Evolutionary conservation across 306 rosid species (phyloP).

Genomic region (Malus sylvestris): DNA sequence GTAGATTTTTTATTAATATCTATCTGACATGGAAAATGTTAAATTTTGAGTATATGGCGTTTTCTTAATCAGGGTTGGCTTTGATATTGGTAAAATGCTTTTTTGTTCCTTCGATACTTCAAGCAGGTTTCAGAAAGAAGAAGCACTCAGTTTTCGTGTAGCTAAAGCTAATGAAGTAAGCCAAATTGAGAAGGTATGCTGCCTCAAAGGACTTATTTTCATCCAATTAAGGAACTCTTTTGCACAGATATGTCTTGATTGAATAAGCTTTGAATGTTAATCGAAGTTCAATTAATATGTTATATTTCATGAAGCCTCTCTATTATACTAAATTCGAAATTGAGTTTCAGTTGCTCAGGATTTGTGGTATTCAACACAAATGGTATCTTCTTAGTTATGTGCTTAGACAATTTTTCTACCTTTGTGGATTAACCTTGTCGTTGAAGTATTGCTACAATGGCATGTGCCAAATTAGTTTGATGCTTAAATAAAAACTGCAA

Average conservation of each 20-base stretch:
- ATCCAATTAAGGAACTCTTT: not conserved
- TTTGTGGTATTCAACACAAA: not conserved
- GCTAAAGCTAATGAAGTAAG: slow-evolving; percentile 61
- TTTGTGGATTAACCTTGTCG: not conserved
- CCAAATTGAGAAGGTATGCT: slow-evolving; percentile 76
- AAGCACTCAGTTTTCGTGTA: slow-evolving; percentile 68
- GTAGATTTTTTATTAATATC: not conserved
- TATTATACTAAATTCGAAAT: not conserved
- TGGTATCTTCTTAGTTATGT: not conserved
- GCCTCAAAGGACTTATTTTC: slow-evolving; percentile 7
- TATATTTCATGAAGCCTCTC: not conserved
- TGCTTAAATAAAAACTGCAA: not conserved
- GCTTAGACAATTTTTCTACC: not conserved
- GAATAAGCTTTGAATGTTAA: not conserved
- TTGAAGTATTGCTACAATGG: not conserved
- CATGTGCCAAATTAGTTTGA: not conserved
- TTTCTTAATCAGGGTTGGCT: not conserved
- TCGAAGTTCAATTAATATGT: not conserved
- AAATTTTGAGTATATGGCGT: not conserved
- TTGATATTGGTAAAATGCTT: not conserved
- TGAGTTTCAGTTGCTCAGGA: not conserved
- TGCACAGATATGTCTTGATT: not conserved
- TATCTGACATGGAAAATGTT: not conserved
- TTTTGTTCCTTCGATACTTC: not conserved
- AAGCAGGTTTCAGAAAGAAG: slow-evolving; percentile 77